phyloP scores from a whole-genome alignment of 345 rosid genomes.

The Excoecaria cochinchinensis region DNA sequence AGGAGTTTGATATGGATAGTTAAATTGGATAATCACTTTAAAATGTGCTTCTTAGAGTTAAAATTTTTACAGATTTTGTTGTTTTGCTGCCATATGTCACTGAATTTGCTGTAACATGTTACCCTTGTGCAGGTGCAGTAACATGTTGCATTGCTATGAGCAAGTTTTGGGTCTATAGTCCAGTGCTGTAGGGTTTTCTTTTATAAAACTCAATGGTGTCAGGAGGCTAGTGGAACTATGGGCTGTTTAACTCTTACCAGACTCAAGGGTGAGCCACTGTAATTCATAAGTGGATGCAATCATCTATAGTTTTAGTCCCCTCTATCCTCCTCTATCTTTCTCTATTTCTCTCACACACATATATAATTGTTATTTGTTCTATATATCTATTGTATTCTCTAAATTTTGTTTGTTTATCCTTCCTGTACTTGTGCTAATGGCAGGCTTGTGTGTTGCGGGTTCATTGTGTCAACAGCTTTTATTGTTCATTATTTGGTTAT shows the following conservation, averaged over 20 bases:
- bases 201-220: slow-evolving; percentile 51
- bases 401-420: neutral
- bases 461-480: slow-evolving; percentile 50
- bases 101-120: slow-evolving; percentile 11
- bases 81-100: slow-evolving; percentile 3
- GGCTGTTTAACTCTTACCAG: slow-evolving; percentile 39
- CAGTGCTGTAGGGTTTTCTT: slow-evolving; percentile 28
- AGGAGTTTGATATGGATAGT: neutral
- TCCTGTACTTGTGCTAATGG: slow-evolving; percentile 23
- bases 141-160: slow-evolving; percentile 17
- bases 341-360: neutral
- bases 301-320: neutral
- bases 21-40: neutral
- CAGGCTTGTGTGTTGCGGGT: slow-evolving; percentile 48
- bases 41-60: slow-evolving; percentile 2
- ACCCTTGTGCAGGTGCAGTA: slow-evolving; percentile 24
- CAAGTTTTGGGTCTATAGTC: slow-evolving; percentile 13
- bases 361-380: neutral
- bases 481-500: slow-evolving; percentile 63
- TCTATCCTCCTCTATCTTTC: neutral
- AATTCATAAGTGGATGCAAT: slow-evolving; percentile 11
- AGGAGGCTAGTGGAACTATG: slow-evolving; percentile 49
- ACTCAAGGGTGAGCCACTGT: slow-evolving; percentile 44
- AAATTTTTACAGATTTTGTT: neutral
- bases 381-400: neutral